phyloP scores from a whole-genome alignment of 1,284 basidiomycete genomes.

The Caloboletus inedulis region DNA sequence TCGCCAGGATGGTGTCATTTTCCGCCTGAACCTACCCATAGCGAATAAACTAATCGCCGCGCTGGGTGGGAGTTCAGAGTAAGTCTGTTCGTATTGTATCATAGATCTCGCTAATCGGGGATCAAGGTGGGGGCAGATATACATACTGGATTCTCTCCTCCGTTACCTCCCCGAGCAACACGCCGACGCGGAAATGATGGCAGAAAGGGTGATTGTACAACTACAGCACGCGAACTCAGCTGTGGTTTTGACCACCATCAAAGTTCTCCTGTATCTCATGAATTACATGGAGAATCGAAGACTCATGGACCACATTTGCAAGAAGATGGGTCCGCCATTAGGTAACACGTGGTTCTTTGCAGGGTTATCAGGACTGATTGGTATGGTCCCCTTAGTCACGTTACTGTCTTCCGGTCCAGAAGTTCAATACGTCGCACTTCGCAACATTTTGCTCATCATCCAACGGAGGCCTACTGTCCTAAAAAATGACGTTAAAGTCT shows the following conservation, averaged over 20 bases:
- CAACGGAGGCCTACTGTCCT: slow-evolving; percentile 91
- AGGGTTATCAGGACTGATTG: slow-evolving; percentile 7
- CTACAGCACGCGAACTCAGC: slow-evolving; percentile 94
- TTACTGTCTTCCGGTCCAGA: slow-evolving; percentile 95
- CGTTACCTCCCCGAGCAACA: slow-evolving; percentile 89
- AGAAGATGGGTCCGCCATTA: slow-evolving; percentile 95
- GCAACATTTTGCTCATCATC: slow-evolving; percentile 96
- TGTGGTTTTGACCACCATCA: slow-evolving; percentile 91
- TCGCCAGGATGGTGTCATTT: slow-evolving; percentile 84
- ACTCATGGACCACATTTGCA: slow-evolving; percentile 86
- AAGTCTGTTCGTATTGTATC: slow-evolving; percentile 31
- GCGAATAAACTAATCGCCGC: slow-evolving; percentile 84
- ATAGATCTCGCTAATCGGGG: slow-evolving; percentile 8
- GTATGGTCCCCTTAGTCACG: slow-evolving; percentile 59
- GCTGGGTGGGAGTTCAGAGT: slow-evolving; percentile 91
- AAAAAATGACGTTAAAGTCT: slow-evolving; percentile 96
- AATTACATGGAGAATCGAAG: slow-evolving; percentile 96
- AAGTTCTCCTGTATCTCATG: slow-evolving; percentile 95
- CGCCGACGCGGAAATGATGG: slow-evolving; percentile 89
- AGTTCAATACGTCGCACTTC: slow-evolving; percentile 96
- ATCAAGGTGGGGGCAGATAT: slow-evolving; percentile 95
- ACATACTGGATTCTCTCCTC: slow-evolving; percentile 92
- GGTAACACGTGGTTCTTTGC: slow-evolving; percentile 47
- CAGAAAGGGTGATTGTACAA: slow-evolving; percentile 89
- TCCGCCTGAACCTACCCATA: slow-evolving; percentile 79